A percentile compares a stretch with the other conserved stretches of the same genome.
phyloP scores from a whole-genome alignment of 805 yeast genomes.

The Yarrowia sp. region DNA sequence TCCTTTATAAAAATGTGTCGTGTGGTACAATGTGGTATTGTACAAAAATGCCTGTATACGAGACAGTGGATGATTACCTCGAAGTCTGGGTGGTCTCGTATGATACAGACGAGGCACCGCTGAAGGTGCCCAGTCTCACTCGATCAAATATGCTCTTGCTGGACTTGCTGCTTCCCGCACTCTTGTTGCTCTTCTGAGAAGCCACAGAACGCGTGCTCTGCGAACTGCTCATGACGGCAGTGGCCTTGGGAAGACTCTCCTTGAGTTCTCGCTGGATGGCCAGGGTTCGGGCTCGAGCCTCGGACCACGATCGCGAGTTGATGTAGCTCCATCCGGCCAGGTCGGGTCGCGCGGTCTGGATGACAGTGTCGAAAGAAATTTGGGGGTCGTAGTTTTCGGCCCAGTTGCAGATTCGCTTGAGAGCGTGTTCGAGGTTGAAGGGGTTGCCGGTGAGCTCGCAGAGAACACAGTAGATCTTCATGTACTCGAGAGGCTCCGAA shows the following conservation, averaged over 20 bases:
- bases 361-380: conserved; percentile 14
- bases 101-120: neutral
- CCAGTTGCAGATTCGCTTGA: conserved; percentile 24
- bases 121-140: conserved; percentile 7
- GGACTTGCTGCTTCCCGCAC: neutral
- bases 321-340: conserved; percentile 17
- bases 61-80: neutral
- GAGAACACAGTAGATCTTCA: conserved; percentile 9
- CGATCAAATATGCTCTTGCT: conserved; percentile 19
- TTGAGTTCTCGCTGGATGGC: conserved; percentile 24
- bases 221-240: neutral
- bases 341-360: conserved; percentile 8
- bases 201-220: conserved; percentile 7
- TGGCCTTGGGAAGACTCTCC: conserved; percentile 12
- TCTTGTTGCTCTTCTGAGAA: conserved; percentile 13
- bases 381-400: conserved; percentile 23
- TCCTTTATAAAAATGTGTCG: conserved; percentile 3
- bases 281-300: conserved; percentile 21
- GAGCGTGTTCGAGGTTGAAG: conserved; percentile 23
- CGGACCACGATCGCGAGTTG: conserved; percentile 24
- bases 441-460: conserved; percentile 24
- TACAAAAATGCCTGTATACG: neutral
- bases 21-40: neutral
- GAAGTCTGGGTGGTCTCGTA: conserved; percentile 15
- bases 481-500: conserved; percentile 18